Percentiles rank a stretch among this genome's conserved stretches.
phyloP scores from a whole-genome alignment of 352 stramenopile genomes.

The Phytophthora macrochlamydospora region DNA sequence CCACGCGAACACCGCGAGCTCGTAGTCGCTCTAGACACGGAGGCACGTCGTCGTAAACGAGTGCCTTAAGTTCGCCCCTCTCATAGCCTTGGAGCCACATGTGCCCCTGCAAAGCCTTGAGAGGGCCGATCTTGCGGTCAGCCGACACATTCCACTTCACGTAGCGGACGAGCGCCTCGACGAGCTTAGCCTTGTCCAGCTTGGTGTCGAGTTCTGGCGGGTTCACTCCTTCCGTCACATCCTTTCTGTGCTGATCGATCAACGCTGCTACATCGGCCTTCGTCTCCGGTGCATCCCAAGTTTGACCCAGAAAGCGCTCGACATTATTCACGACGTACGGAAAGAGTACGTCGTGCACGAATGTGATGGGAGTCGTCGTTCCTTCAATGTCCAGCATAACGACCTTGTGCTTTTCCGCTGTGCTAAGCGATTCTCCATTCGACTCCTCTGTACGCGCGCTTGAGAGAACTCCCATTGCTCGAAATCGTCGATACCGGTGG shows the following conservation, averaged over 20 bases:
- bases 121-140: conserved; percentile 85
- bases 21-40: conserved; percentile 85
- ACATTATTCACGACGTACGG: conserved; percentile 84
- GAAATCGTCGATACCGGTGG: conserved; percentile 33
- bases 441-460: conserved; percentile 36
- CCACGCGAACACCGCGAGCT: conserved; percentile 71
- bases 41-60: conserved; percentile 93
- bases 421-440: conserved; percentile 22
- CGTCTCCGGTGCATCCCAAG: conserved; percentile 59
- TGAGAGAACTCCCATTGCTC: conserved; percentile 63
- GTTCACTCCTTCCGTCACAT: conserved; percentile 37
- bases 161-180: conserved; percentile 52
- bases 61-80: conserved; percentile 83
- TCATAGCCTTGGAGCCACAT: conserved; percentile 91
- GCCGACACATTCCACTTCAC: conserved; percentile 74
- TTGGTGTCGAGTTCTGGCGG: conserved; percentile 29
- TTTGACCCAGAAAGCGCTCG: conserved; percentile 58
- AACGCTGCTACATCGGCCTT: conserved; percentile 55
- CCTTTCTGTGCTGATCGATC: conserved; percentile 46
- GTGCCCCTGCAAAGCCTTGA: conserved; percentile 92
- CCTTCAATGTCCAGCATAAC: conserved; percentile 97
- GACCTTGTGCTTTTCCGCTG: conserved; percentile 89
- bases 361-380: conserved; percentile 95
- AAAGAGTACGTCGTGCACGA: conserved; percentile 96
- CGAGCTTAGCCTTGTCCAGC: conserved; percentile 28